phyloP scores from a whole-genome alignment of 2,329 filamentous ascomycete genomes.

The Colletotrichum siamense region DNA sequence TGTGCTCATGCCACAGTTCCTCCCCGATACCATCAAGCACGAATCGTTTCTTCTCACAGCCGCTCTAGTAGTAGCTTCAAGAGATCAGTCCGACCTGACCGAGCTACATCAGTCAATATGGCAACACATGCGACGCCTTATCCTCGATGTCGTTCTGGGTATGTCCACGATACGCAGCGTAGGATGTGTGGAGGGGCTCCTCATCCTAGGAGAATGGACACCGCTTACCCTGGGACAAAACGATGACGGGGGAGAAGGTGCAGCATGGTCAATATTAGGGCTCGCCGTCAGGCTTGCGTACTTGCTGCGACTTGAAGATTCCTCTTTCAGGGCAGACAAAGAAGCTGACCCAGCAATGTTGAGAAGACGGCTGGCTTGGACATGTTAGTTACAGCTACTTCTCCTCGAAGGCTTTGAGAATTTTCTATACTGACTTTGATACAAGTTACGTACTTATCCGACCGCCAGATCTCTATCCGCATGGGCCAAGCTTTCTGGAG shows the following conservation, averaged over 20 bases:
- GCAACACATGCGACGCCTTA: not conserved
- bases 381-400: constrained; percentile 39
- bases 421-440: not conserved
- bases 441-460: constrained; percentile 31
- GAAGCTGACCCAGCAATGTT: not conserved
- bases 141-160: not conserved
- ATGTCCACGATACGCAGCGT: constrained; percentile 39
- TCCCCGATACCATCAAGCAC: constrained; percentile 61
- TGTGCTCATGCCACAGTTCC: constrained; percentile 57
- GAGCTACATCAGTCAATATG: not conserved
- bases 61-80: constrained; percentile 72
- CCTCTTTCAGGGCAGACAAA: not conserved
- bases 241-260: constrained; percentile 73
- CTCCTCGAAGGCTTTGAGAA: fast-evolving
- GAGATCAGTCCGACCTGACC: constrained; percentile 55
- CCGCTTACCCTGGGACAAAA: constrained; percentile 67
- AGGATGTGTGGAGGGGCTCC: constrained; percentile 72
- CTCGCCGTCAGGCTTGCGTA: constrained; percentile 73
- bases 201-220: constrained; percentile 76
- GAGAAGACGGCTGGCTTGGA: constrained; percentile 72
- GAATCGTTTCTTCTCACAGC: constrained; percentile 73
- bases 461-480: constrained; percentile 72
- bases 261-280: constrained; percentile 79
- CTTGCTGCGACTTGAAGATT: constrained; percentile 66
- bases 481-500: constrained; percentile 78